phyloP scores from a whole-genome alignment of 805 yeast species.

The Kazachstania psychrophila region DNA sequence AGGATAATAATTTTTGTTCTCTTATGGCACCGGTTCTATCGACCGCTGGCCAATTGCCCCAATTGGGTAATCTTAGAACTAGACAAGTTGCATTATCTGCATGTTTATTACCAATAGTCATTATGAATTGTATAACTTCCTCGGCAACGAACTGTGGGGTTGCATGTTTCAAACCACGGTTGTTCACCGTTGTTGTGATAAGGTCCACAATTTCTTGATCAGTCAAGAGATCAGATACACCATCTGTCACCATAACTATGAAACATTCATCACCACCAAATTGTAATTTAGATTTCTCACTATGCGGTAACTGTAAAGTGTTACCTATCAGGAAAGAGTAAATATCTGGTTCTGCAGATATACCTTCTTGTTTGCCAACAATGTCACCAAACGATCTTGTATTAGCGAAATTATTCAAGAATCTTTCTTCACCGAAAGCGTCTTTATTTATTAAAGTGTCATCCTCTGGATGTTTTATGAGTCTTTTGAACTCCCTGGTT shows the following conservation, averaged over 20 bases:
- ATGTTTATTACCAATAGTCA: slow-evolving; percentile 63
- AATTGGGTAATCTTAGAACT: slow-evolving; percentile 70
- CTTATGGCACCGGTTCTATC: slow-evolving; percentile 80
- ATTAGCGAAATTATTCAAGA: slow-evolving; percentile 68
- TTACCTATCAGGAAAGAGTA: slow-evolving; percentile 61
- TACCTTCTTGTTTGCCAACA: slow-evolving; percentile 70
- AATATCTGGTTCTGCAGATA: slow-evolving; percentile 88
- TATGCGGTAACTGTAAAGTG: slow-evolving; percentile 33
- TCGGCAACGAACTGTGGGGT: slow-evolving; percentile 80
- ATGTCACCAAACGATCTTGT: slow-evolving; percentile 92
- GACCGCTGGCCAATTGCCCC: slow-evolving; percentile 86
- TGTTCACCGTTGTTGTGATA: slow-evolving; percentile 54
- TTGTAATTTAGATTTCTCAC: slow-evolving; percentile 29
- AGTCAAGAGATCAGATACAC: slow-evolving; percentile 67
- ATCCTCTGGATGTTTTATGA: slow-evolving; percentile 20
- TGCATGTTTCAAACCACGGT: slow-evolving; percentile 57
- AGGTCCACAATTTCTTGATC: slow-evolving; percentile 92
- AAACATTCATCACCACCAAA: slow-evolving; percentile 85
- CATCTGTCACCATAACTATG: slow-evolving; percentile 76
- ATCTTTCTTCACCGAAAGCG: slow-evolving; percentile 88
- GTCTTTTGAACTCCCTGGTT: slow-evolving; percentile 63
- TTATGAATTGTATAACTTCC: slow-evolving; percentile 76
- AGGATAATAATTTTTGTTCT: slow-evolving; percentile 47
- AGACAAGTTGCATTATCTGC: slow-evolving; percentile 94
- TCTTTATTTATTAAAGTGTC: slow-evolving; percentile 43